These are phyloP conservation scores for Ophiocytium majus DNA, from an alignment of 352 stramenopile species.

Conservation along the genomic window DNA sequence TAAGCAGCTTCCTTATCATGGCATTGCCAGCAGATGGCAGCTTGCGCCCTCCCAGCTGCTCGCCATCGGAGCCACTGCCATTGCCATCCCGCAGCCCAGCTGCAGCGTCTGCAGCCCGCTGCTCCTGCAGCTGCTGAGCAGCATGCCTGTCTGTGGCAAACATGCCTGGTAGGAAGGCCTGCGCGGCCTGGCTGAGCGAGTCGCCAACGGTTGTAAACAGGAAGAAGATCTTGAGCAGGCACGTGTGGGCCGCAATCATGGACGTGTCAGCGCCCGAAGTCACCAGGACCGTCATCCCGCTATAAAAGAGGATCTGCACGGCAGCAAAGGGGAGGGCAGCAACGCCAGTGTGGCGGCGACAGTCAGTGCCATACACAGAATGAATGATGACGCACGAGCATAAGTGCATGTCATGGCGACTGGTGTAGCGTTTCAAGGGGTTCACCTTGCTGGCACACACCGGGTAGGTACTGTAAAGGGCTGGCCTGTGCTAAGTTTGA, in stretches of 20 bases:
- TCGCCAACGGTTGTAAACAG: constrained; percentile 60
- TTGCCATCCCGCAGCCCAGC: background rate
- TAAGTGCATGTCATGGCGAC: too few relatives aligned
- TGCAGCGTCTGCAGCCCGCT: background rate
- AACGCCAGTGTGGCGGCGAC: constrained; percentile 13
- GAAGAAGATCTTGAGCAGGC: constrained; percentile 57
- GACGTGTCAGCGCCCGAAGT: constrained; percentile 29
- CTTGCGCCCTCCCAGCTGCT: background rate
- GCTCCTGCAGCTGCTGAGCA: background rate
- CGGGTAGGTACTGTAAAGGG: too few relatives aligned
- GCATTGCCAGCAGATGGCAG: background rate
- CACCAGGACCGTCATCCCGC: constrained; percentile 48
- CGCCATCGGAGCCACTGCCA: background rate
- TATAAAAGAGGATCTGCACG: constrained; percentile 48
- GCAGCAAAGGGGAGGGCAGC: background rate
- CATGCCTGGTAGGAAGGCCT: constrained; percentile 57
- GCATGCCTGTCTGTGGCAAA: constrained; percentile 35
- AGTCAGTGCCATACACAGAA: too few relatives aligned
- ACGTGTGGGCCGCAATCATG: constrained; percentile 6
- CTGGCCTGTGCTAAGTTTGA: too few relatives aligned
- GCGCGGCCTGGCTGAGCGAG: constrained; percentile 54
- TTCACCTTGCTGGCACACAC: too few relatives aligned
- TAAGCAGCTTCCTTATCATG: constrained; percentile 46
- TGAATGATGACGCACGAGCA: too few relatives aligned
- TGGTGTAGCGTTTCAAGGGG: too few relatives aligned